Conservation (phyloP, 2,329 filamentous ascomycete genomes). For the Gnomoniopsis smithogilvyi region DNA sequence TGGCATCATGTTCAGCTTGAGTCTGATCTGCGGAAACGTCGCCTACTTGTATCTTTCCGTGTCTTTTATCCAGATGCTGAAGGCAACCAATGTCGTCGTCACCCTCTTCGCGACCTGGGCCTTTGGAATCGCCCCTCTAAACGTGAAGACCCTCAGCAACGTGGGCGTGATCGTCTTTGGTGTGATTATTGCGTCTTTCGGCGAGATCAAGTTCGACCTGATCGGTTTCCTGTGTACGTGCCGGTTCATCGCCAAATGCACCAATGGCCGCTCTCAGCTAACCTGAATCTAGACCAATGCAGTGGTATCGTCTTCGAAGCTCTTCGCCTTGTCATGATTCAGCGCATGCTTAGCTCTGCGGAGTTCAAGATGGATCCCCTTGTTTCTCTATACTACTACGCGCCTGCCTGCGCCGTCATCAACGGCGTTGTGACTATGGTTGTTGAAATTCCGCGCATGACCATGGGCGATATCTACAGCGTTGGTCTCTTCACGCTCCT, state of each 20-base stretch:
- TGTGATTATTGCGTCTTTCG: constrained; percentile 85
- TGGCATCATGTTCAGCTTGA: constrained; percentile 86
- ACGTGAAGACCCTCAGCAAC: constrained; percentile 78
- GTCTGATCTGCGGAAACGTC: constrained; percentile 87
- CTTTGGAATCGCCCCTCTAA: constrained; percentile 74
- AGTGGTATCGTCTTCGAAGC: constrained; percentile 74
- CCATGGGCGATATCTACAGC: constrained; percentile 62
- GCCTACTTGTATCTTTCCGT: constrained; percentile 88
- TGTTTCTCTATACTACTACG: constrained; percentile 83
- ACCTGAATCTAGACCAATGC: constrained; percentile 53
- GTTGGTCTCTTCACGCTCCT: constrained; percentile 69
- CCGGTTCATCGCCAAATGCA: neutral
- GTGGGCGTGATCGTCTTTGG: constrained; percentile 88
- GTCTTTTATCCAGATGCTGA: constrained; percentile 95
- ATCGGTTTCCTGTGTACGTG: constrained; percentile 61
- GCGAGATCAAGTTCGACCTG: constrained; percentile 84
- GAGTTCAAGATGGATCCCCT: constrained; percentile 86
- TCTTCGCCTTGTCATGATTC: constrained; percentile 72
- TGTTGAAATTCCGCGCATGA: constrained; percentile 64
- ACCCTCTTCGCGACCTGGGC: constrained; percentile 82
- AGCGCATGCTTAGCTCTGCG: constrained; percentile 69
- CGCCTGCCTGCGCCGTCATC: constrained; percentile 73
- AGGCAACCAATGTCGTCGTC: constrained; percentile 89
- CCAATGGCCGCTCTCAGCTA: neutral
- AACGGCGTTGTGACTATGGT: constrained; percentile 68